These are phyloP conservation scores for Westerdykella ornata DNA, from an alignment of 2,329 filamentous ascomycete species.

Conservation along the genomic window DNA sequence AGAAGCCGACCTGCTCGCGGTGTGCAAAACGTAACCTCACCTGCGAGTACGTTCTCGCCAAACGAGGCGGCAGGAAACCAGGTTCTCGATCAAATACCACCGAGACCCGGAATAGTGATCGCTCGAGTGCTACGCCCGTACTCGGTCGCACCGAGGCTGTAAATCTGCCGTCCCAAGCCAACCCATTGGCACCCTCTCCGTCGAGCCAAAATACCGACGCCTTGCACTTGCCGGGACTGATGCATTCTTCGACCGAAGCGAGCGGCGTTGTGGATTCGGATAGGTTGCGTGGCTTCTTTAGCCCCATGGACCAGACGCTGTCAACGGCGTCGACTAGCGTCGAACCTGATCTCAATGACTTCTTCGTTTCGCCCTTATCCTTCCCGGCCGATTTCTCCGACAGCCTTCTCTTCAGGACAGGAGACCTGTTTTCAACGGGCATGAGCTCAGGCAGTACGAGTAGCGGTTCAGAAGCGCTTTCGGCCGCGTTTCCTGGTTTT, in stretches of 20 bases:
- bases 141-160: background rate
- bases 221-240: background rate
- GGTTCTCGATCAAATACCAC: background rate
- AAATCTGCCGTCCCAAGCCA: too few species aligned
- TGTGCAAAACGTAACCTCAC: constrained; percentile 20
- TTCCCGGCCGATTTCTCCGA: constrained; percentile 1
- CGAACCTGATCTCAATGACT: constrained; percentile 9
- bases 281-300: too few species aligned
- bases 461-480: background rate
- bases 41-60: constrained; percentile 32
- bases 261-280: background rate
- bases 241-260: background rate
- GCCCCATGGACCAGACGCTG: too few species aligned
- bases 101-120: background rate
- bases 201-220: background rate
- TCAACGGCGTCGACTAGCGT: too few species aligned
- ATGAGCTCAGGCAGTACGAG: background rate
- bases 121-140: background rate
- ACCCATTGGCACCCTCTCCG: too few species aligned
- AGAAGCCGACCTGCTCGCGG: constrained; percentile 33
- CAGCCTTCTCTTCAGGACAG: background rate
- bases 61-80: constrained; percentile 21
- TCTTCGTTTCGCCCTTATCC: constrained; percentile 9
- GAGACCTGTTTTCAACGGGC: background rate
- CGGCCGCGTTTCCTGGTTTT: too few species aligned